phyloP scores from a whole-genome alignment of 352 stramenopile genomes.

The Pythium apleroticum region DNA sequence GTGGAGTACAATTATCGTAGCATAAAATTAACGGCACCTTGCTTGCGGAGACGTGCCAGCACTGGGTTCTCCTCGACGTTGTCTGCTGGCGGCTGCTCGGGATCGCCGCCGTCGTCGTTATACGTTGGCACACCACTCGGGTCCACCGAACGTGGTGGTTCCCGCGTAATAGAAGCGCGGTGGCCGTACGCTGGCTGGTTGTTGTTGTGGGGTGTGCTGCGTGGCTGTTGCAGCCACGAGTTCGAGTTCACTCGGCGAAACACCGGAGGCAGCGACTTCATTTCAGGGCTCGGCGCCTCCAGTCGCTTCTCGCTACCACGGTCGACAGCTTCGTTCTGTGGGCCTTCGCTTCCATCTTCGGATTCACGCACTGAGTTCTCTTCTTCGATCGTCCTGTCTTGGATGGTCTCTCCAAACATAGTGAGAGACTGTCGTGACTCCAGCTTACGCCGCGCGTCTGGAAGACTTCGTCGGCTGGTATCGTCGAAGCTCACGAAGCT shows the following conservation, averaged over 20 bases:
- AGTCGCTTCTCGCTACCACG: constrained; percentile 5
- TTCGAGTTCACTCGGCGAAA: constrained; percentile 27
- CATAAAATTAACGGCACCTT: constrained; percentile 86
- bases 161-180: constrained; percentile 2
- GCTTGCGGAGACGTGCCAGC: constrained; percentile 72
- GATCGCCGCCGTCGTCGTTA: constrained; percentile 4
- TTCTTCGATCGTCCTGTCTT: constrained; percentile 55
- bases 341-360: constrained; percentile 27
- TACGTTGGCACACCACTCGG: background rate
- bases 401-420: constrained; percentile 55
- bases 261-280: constrained; percentile 24
- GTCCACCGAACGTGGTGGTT: constrained; percentile 9
- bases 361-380: constrained; percentile 58
- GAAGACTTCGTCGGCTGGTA: constrained; percentile 19
- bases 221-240: constrained; percentile 25
- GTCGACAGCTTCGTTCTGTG: constrained; percentile 2
- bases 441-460: constrained; percentile 61
- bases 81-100: constrained; percentile 23
- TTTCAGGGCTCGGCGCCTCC: constrained; percentile 9
- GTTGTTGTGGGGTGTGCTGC: background rate
- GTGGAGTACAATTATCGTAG: constrained; percentile 37
- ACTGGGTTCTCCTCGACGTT: constrained; percentile 68
- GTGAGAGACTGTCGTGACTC: constrained; percentile 65
- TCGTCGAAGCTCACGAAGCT: constrained; percentile 4
- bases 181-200: constrained; percentile 25